phyloP scores from a whole-genome alignment of 2,329 filamentous ascomycete genomes.

The Plenodomus tracheiphilus region DNA sequence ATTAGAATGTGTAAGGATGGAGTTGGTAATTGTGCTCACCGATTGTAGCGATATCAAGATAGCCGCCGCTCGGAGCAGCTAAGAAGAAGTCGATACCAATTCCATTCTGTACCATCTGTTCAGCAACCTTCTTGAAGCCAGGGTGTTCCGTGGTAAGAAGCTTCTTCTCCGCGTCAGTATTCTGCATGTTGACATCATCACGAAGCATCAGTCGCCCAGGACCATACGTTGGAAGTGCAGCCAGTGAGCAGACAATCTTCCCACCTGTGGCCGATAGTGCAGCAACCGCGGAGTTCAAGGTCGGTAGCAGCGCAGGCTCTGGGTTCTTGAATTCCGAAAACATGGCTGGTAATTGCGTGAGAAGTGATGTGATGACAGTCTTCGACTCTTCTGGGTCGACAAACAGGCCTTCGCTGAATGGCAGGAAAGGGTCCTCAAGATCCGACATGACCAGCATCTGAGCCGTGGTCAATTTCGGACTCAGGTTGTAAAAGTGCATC shows the following conservation, averaged over 20 bases:
- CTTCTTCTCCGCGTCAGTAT: slow-evolving; percentile 86
- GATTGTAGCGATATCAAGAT: slow-evolving; percentile 90
- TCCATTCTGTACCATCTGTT: slow-evolving; percentile 84
- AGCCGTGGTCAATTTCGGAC: slow-evolving; percentile 75
- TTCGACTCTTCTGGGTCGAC: slow-evolving; percentile 92
- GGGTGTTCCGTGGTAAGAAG: slow-evolving; percentile 88
- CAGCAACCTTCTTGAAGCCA: slow-evolving; percentile 81
- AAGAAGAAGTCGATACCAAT: slow-evolving; percentile 94
- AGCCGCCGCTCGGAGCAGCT: slow-evolving; percentile 84
- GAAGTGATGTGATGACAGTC: slow-evolving; percentile 82
- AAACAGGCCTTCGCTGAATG: slow-evolving; percentile 87
- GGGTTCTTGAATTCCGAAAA: slow-evolving; percentile 88
- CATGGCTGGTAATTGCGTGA: slow-evolving; percentile 79
- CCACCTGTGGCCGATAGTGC: slow-evolving; percentile 86
- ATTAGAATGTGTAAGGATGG: slow-evolving; percentile 5
- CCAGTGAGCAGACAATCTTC: slow-evolving; percentile 86
- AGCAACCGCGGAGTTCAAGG: slow-evolving; percentile 80
- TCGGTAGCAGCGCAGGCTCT: slow-evolving; percentile 83
- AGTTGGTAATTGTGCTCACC: slow-evolving; percentile 54
- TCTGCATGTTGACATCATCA: slow-evolving; percentile 81
- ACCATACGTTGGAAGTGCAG: slow-evolving; percentile 88
- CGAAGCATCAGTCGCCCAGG: slow-evolving; percentile 82
- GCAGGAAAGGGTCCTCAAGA: slow-evolving; percentile 93
- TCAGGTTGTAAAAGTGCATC: slow-evolving; percentile 97
- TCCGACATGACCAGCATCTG: slow-evolving; percentile 99